These are phyloP conservation scores for Colletotrichum sp. DNA, from an alignment of 2,329 filamentous ascomycete species.

Conservation along the genomic window DNA sequence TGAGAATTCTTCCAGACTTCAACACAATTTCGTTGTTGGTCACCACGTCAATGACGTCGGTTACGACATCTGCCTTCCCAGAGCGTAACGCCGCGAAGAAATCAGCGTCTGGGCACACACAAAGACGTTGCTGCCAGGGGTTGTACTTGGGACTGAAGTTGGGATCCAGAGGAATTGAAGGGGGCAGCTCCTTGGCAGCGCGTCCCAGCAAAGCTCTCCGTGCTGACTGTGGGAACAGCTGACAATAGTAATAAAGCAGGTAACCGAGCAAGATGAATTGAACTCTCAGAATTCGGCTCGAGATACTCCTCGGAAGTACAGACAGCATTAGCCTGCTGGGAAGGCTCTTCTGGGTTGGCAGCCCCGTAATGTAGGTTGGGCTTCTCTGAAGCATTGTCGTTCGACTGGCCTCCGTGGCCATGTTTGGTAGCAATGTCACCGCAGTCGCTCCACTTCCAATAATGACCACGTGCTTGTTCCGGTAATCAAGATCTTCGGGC, in stretches of 20 bases:
- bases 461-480: slow-evolving; percentile 66
- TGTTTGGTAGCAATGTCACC: slow-evolving; percentile 66
- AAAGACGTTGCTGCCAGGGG: slow-evolving; percentile 74
- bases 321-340: slow-evolving; percentile 39
- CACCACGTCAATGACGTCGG: slow-evolving; percentile 50
- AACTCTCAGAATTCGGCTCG: slow-evolving; percentile 52
- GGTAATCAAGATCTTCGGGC: slow-evolving; percentile 70
- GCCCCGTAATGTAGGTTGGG: slow-evolving; percentile 64
- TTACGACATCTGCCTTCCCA: slow-evolving; percentile 46
- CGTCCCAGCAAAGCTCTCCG: slow-evolving; percentile 37
- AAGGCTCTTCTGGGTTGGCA: slow-evolving; percentile 46
- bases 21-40: slow-evolving; percentile 49
- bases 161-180: slow-evolving; percentile 50
- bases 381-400: slow-evolving; percentile 76
- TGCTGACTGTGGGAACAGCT: slow-evolving; percentile 5
- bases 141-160: slow-evolving; percentile 61
- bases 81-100: slow-evolving; percentile 46
- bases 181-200: slow-evolving; percentile 52
- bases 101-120: slow-evolving; percentile 55
- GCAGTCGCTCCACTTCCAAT: slow-evolving; percentile 74
- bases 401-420: slow-evolving; percentile 60
- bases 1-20: slow-evolving; percentile 45
- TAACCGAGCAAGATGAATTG: slow-evolving; percentile 39
- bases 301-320: slow-evolving; percentile 46
- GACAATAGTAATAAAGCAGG: slow-evolving; percentile 33